Evolutionary conservation across 2,329 filamentous ascomycete species (phyloP).

Genomic region (Pseudogymnoascus sp.): DNA sequence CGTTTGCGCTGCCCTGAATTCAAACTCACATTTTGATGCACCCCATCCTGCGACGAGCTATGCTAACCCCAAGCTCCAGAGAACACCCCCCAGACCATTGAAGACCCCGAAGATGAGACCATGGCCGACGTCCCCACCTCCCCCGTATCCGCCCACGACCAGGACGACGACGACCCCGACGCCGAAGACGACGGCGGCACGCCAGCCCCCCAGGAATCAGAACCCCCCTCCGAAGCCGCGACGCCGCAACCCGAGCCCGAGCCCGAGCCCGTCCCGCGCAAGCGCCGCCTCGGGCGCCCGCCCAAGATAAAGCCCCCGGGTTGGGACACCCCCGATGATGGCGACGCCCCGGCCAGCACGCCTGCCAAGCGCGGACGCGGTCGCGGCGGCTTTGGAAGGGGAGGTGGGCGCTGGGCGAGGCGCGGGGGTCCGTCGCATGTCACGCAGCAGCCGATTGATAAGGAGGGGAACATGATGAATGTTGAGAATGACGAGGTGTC

Average conservation of each 20-base stretch:
- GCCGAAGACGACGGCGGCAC: constrained; percentile 35
- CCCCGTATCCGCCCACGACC: constrained; percentile 20
- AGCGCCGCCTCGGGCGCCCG: constrained; percentile 70
- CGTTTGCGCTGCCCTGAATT: constrained; percentile 21
- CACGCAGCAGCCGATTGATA: constrained; percentile 79
- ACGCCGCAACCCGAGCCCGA: constrained; percentile 31
- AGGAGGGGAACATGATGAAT: constrained; percentile 84
- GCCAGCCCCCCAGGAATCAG: constrained; percentile 37
- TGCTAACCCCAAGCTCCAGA: constrained; percentile 28
- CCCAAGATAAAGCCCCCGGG: constrained; percentile 77
- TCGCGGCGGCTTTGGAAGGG: constrained; percentile 46
- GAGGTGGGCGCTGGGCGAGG: constrained; percentile 58
- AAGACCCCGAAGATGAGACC: constrained; percentile 37
- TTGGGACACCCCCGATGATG: constrained; percentile 55
- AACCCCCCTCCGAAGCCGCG: constrained; percentile 33
- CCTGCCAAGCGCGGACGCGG: constrained; percentile 54
- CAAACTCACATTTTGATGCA: constrained; percentile 9
- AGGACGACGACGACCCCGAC: constrained; percentile 38
- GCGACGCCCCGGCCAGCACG: constrained; percentile 35
- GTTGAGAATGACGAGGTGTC: constrained; percentile 89
- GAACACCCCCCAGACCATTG: constrained; percentile 37
- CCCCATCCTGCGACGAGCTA: background rate
- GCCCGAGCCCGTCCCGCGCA: constrained; percentile 53
- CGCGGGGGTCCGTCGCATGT: constrained; percentile 63
- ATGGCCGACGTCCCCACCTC: constrained; percentile 32